Conservation (phyloP, 371 early-diverging fungal species). For the Vairimorpha apis region DNA sequence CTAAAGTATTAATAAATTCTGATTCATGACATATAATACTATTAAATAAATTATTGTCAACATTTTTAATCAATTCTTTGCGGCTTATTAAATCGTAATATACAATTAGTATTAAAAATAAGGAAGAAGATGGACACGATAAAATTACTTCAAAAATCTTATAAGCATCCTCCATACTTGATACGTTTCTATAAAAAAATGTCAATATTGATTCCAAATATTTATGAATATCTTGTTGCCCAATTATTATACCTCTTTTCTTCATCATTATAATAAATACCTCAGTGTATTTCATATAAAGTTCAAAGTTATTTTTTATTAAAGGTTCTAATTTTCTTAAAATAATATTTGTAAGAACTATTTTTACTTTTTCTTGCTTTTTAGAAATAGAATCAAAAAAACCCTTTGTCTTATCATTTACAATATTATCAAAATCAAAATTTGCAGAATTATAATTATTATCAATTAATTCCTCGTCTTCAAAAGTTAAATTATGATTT, state of each 20-base stretch:
- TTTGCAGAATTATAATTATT: not conserved
- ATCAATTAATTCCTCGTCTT: too few relatives aligned
- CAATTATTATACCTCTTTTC: conserved; percentile 34
- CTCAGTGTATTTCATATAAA: conserved; percentile 41
- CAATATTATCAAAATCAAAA: not conserved
- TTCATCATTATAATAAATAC: conserved; percentile 57
- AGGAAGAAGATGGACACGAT: conserved; percentile 28
- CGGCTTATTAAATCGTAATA: conserved; percentile 34
- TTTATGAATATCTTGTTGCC: conserved; percentile 8
- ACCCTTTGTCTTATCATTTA: not conserved
- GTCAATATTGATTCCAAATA: conserved; percentile 53
- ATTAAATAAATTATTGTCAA: conserved; percentile 29
- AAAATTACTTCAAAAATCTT: conserved; percentile 49
- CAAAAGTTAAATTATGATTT: too few relatives aligned
- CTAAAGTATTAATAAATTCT: conserved; percentile 40
- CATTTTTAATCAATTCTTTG: conserved; percentile 9
- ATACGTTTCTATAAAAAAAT: conserved; percentile 47
- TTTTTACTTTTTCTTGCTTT: conserved; percentile 3
- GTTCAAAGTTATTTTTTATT: conserved; percentile 42
- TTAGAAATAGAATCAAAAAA: conserved; percentile 13
- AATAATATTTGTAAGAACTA: conserved; percentile 43
- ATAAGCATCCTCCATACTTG: conserved; percentile 42
- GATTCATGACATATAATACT: conserved; percentile 26
- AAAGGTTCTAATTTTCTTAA: conserved; percentile 45
- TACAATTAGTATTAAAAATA: conserved; percentile 44